A percentile compares a stretch with the other conserved stretches of the same genome.
These are phyloP conservation scores for Pythium dissimile DNA, from an alignment of 352 stramenopile genomes.

Conservation along the genomic window DNA sequence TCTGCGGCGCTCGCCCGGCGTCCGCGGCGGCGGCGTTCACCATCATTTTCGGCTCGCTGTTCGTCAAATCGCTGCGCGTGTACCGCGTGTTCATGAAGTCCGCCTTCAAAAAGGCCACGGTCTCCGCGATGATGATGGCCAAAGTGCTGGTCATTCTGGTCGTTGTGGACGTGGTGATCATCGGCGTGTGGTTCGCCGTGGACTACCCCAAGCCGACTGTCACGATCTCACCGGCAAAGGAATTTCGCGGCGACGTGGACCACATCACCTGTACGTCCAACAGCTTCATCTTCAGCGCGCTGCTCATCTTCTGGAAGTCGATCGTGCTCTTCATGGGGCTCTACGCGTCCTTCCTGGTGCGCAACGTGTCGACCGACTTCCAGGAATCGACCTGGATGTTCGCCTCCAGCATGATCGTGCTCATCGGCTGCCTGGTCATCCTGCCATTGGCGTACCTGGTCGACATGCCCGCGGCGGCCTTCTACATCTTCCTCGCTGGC, in stretches of 20 bases:
- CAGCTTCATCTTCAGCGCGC: conserved; percentile 27
- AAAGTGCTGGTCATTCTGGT: conserved; percentile 20
- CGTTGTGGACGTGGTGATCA: conserved; percentile 24
- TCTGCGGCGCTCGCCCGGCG: conserved; percentile 25
- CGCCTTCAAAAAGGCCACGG: conserved; percentile 22
- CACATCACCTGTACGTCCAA: conserved; percentile 23
- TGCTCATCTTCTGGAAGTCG: conserved; percentile 38
- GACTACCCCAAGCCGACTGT: conserved; percentile 23
- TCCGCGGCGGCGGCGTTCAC: conserved; percentile 25
- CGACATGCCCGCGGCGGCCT: conserved; percentile 7
- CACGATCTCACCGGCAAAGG: background rate
- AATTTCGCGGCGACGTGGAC: conserved; percentile 18
- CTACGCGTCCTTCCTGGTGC: conserved; percentile 24
- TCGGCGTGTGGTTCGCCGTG: conserved; percentile 23
- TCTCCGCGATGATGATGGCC: conserved; percentile 20
- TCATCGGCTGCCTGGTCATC: conserved; percentile 23
- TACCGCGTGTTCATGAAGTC: conserved; percentile 34
- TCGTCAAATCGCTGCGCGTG: conserved; percentile 39
- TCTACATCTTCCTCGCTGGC: conserved; percentile 21
- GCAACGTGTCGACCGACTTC: conserved; percentile 38
- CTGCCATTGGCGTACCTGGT: conserved; percentile 29
- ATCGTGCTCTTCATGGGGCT: conserved; percentile 29
- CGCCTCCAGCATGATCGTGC: conserved; percentile 15
- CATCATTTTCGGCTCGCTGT: conserved; percentile 26
- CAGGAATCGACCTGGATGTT: conserved; percentile 47